Conservation (phyloP, 2,329 filamentous ascomycete species). For the Xylaria arbuscula region DNA sequence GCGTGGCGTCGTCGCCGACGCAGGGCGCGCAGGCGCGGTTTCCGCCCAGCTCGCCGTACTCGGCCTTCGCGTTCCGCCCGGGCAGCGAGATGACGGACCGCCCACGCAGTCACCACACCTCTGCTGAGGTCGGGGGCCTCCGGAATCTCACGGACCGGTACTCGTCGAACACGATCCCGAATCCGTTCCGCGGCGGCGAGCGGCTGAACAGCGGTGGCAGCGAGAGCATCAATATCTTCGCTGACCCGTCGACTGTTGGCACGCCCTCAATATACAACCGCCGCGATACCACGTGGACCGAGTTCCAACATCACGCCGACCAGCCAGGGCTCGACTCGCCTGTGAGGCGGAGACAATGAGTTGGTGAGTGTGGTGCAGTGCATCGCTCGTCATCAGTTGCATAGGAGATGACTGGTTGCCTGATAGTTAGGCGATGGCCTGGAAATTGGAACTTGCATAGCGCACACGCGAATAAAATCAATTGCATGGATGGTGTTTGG, state of each 20-base stretch:
- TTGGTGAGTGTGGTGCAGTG: neutral
- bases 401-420: neutral
- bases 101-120: slow-evolving; percentile 47
- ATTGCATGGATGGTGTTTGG: slow-evolving; percentile 27
- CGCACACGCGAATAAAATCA: neutral
- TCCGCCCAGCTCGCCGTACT: slow-evolving; percentile 44
- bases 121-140: slow-evolving; percentile 47
- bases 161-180: slow-evolving; percentile 19
- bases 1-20: slow-evolving; percentile 39
- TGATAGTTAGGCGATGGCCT: neutral
- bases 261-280: slow-evolving; percentile 24
- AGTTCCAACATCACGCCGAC: slow-evolving; percentile 44
- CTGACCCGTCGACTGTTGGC: slow-evolving; percentile 43
- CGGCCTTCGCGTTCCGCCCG: slow-evolving; percentile 39
- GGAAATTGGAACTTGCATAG: neutral
- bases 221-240: slow-evolving; percentile 48
- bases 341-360: neutral
- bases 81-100: slow-evolving; percentile 42
- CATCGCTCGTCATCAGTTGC: neutral
- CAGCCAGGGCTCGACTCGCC: slow-evolving; percentile 12
- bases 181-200: slow-evolving; percentile 17
- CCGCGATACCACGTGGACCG: slow-evolving; percentile 46
- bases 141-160: slow-evolving; percentile 43
- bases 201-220: slow-evolving; percentile 40
- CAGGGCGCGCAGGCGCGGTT: slow-evolving; percentile 33